Conservation (phyloP, 129 eudicot species). For the Logfia minima region DNA sequence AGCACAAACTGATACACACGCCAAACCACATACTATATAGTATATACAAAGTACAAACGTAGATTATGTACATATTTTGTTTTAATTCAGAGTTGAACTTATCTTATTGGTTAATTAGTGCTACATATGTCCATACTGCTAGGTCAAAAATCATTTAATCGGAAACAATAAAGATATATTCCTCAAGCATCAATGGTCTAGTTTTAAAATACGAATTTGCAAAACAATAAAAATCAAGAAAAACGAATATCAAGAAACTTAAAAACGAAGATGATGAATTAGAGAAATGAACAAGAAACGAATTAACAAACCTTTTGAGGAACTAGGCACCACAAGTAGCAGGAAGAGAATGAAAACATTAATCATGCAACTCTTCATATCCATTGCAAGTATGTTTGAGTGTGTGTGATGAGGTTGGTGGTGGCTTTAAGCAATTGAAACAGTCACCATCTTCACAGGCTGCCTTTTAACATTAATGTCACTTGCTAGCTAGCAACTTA, state of each 20-base stretch:
- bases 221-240: background rate
- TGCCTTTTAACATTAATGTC: background rate
- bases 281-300: background rate
- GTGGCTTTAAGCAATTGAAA: conserved; percentile 40
- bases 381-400: conserved; percentile 30
- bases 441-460: conserved; percentile 54
- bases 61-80: no score
- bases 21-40: no score
- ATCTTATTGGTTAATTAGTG: no score
- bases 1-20: no score
- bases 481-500: conserved; percentile 17
- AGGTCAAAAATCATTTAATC: no score
- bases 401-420: conserved; percentile 1
- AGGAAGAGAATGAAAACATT: conserved; percentile 32
- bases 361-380: conserved; percentile 23
- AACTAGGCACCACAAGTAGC: conserved; percentile 24
- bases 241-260: background rate
- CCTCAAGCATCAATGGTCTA: no score
- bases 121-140: no score
- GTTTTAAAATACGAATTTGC: background rate
- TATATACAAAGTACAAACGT: no score
- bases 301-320: conserved; percentile 32
- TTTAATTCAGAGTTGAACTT: no score
- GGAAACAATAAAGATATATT: no score
- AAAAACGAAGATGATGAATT: no score